Conservation (phyloP, 2,329 filamentous ascomycete species). For the Cladophialophora immunda region DNA sequence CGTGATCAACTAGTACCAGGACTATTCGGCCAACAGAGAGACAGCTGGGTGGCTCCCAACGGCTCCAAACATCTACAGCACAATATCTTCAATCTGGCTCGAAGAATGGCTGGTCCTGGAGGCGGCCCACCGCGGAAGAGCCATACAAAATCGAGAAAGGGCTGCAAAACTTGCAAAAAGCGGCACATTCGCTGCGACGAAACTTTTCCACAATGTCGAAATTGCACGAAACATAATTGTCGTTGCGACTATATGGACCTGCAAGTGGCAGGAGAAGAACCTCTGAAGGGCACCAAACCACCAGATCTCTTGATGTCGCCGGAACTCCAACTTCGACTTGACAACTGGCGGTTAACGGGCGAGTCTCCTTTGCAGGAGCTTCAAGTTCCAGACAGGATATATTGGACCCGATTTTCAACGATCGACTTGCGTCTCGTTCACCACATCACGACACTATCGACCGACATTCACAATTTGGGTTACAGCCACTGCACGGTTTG, state of each 20-base stretch:
- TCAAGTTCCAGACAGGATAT: constrained; percentile 76
- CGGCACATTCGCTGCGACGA: constrained; percentile 98
- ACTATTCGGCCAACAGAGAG: background rate
- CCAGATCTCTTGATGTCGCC: constrained; percentile 82
- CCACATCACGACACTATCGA: constrained; percentile 85
- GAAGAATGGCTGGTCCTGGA: constrained; percentile 85
- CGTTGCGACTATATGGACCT: constrained; percentile 97
- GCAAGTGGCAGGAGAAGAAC: constrained; percentile 67
- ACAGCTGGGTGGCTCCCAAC: background rate
- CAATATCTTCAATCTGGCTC: constrained; percentile 19
- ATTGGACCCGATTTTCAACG: constrained; percentile 75
- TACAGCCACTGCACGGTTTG: constrained; percentile 88
- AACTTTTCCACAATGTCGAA: constrained; percentile 96
- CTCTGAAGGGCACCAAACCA: constrained; percentile 59
- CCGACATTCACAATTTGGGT: constrained; percentile 78
- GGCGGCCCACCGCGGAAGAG: constrained; percentile 89
- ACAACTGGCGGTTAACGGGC: constrained; percentile 83
- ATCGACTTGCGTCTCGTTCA: constrained; percentile 89
- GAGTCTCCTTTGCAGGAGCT: constrained; percentile 86
- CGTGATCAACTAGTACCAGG: background rate
- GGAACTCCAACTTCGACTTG: constrained; percentile 81
- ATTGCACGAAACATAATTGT: constrained; percentile 99
- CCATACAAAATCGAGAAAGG: constrained; percentile 98
- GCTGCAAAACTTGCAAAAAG: constrained; percentile 97
- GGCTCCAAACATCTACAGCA: background rate